Evolutionary conservation across 805 yeast genomes (phyloP).

Genomic region (Debaryomyces tyrocola): DNA sequence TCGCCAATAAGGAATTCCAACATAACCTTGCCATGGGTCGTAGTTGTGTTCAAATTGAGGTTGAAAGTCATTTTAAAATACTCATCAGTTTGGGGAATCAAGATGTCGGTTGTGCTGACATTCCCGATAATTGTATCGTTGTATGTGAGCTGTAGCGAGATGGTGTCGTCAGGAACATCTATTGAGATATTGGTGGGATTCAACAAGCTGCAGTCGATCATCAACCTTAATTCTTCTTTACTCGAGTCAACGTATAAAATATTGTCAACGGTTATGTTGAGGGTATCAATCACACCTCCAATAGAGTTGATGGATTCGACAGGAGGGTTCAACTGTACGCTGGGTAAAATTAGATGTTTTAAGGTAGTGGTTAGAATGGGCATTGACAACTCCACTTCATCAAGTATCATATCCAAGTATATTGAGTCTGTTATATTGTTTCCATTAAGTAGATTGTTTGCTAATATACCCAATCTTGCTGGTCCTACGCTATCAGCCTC

Average conservation of each 20-base stretch:
- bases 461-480: constrained; percentile 12
- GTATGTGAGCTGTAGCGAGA: constrained; percentile 25
- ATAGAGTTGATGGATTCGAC: background rate
- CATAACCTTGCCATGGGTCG: constrained; percentile 2
- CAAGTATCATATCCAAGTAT: constrained; percentile 11
- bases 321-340: background rate
- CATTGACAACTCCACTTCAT: constrained; percentile 12
- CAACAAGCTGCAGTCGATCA: constrained; percentile 26
- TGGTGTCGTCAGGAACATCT: constrained; percentile 18
- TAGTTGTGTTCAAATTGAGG: constrained; percentile 12
- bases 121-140: constrained; percentile 36
- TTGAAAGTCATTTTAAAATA: background rate
- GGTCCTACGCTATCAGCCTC: constrained; percentile 13
- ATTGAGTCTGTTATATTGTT: constrained; percentile 1
- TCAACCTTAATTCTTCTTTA: constrained; percentile 18
- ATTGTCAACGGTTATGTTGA: constrained; percentile 14
- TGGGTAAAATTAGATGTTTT: background rate
- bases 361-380: constrained; percentile 4
- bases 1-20: constrained; percentile 20
- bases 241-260: constrained; percentile 28
- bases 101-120: constrained; percentile 20
- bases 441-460: constrained; percentile 11
- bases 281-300: constrained; percentile 4
- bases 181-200: constrained; percentile 33
- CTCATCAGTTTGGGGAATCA: constrained; percentile 10